A percentile compares a stretch with the other conserved stretches of the same genome.
Evolutionary conservation across 1,284 basidiomycete genomes (phyloP).

Genomic region (Ganoderma lingzhi): DNA sequence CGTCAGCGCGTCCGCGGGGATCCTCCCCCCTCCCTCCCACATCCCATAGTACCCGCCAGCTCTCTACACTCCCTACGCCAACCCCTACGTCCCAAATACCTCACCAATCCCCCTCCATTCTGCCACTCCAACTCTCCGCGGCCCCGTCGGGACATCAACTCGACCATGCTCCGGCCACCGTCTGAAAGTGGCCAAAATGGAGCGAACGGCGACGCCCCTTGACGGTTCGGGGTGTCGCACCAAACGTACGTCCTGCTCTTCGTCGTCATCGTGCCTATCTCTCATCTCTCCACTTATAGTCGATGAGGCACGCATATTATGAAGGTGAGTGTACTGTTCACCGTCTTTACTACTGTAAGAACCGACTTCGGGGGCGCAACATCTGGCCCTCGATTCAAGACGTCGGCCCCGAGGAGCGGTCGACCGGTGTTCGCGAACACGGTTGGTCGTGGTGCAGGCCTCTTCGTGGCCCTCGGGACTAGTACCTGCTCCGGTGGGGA

Average conservation of each 20-base stretch:
- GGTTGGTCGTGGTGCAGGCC: background rate
- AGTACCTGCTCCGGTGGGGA: background rate
- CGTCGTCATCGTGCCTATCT: no score
- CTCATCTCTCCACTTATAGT: no score
- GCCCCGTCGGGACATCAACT: no score
- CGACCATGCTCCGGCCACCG: background rate
- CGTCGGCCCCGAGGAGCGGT: background rate
- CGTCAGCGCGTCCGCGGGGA: background rate
- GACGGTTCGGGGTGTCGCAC: no score
- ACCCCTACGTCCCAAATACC: no score
- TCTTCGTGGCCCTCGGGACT: constrained; percentile 6
- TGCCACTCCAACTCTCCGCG: background rate
- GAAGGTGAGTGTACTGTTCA: background rate
- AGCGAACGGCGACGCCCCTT: no score
- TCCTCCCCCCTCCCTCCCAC: background rate
- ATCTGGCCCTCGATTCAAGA: background rate
- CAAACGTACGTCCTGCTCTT: no score
- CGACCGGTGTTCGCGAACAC: background rate
- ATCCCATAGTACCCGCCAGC: background rate
- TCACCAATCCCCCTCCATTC: background rate
- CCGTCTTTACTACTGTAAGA: background rate
- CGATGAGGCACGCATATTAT: no score
- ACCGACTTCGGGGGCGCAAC: background rate
- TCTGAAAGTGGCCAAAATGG: background rate
- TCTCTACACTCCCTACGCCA: background rate